Evolutionary conservation across 2,329 filamentous ascomycete species (phyloP).

Genomic region (Xylariaceae sp.): DNA sequence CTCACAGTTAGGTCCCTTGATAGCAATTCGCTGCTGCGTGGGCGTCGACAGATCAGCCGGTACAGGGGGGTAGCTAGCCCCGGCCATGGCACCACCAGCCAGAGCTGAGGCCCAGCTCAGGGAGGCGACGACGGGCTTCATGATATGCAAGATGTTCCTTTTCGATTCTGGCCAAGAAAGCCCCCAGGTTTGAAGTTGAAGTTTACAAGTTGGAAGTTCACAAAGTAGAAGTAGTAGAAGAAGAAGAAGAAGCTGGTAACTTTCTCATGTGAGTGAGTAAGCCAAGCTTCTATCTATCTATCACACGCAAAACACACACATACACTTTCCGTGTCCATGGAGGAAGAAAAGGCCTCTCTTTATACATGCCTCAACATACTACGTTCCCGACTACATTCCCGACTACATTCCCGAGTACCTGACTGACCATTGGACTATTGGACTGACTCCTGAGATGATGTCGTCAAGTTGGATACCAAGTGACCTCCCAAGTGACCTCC

Average conservation of each 20-base stretch:
- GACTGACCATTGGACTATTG: neutral
- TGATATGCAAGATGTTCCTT: constrained; percentile 11
- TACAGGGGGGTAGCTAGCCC: constrained; percentile 39
- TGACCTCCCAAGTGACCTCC: neutral
- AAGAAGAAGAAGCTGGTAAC: no score
- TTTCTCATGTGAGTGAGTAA: no score
- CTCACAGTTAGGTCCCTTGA: constrained; percentile 45
- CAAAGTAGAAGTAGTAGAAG: no score
- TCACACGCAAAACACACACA: neutral
- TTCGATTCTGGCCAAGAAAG: neutral
- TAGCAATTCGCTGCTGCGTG: constrained; percentile 47
- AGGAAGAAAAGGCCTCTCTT: neutral
- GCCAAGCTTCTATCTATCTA: neutral
- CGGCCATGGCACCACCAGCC: constrained; percentile 24
- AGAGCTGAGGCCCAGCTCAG: constrained; percentile 27
- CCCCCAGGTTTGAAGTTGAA: no score
- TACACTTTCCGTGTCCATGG: neutral
- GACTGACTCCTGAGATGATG: neutral
- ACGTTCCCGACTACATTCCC: no score
- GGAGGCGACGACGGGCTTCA: constrained; percentile 22
- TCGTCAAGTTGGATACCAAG: neutral
- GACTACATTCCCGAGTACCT: no score
- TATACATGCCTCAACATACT: neutral
- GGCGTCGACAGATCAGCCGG: constrained; percentile 48
- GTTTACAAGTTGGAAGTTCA: no score